Percentiles rank a stretch among this genome's conserved stretches.
Evolutionary conservation across 208 protist genomes (phyloP).

Genomic region (Porcisia deanei): DNA sequence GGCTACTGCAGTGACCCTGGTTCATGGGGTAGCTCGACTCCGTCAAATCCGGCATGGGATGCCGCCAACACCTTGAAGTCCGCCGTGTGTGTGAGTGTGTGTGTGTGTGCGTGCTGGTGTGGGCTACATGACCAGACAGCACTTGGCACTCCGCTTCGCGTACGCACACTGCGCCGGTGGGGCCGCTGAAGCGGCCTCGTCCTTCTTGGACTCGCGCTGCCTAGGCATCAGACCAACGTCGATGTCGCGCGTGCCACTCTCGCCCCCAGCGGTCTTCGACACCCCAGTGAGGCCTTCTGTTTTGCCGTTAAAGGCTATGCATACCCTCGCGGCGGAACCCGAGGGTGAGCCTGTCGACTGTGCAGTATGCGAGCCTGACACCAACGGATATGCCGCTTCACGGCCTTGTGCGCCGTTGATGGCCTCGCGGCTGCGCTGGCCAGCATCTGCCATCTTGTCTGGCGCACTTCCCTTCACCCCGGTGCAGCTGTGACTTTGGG

Average conservation of each 20-base stretch:
- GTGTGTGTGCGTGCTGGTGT: neutral
- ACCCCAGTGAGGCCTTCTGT: neutral
- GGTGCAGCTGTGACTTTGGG: slow-evolving; percentile 7
- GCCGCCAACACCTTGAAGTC: too few relatives aligned
- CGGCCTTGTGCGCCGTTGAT: neutral
- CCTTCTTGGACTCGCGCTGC: neutral
- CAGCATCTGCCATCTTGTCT: neutral
- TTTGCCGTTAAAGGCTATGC: neutral
- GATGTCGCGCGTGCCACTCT: neutral
- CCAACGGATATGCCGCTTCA: neutral
- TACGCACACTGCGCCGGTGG: neutral
- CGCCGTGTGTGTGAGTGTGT: neutral
- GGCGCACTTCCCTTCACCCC: neutral
- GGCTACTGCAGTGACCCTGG: too few relatives aligned
- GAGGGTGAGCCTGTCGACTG: too few relatives aligned
- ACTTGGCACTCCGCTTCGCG: slow-evolving; percentile 18
- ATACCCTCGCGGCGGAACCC: neutral
- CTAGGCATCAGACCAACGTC: neutral
- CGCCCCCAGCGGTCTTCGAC: neutral
- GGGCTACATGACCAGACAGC: slow-evolving; percentile 34
- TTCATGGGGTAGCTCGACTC: too few relatives aligned
- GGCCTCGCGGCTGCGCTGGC: neutral
- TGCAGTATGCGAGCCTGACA: neutral
- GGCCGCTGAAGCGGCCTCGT: neutral
- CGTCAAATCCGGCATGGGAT: too few relatives aligned